These are phyloP conservation scores for Ramalina intermedia DNA, from an alignment of 495 filamentous ascomycete genomes.

Conservation along the genomic window DNA sequence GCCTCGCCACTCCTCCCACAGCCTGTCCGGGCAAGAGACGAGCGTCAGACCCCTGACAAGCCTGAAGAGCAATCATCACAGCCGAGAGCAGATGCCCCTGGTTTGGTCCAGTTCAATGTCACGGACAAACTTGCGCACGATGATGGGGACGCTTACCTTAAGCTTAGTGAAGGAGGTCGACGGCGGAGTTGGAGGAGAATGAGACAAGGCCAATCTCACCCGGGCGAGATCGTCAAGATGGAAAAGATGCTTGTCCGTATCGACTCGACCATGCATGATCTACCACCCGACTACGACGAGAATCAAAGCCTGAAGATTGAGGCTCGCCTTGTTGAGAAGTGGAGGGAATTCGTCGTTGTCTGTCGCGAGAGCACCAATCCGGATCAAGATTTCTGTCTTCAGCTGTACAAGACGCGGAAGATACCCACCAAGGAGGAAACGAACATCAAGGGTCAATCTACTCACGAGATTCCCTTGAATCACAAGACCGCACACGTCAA, in stretches of 20 bases:
- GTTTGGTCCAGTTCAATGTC: slow-evolving; percentile 29
- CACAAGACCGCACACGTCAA: slow-evolving; percentile 44
- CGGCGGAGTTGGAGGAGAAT: slow-evolving; percentile 26
- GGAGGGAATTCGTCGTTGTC: slow-evolving; percentile 59
- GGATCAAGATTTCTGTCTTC: slow-evolving; percentile 41
- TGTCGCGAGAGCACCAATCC: slow-evolving; percentile 43
- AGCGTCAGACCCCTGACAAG: neutral
- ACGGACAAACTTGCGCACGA: slow-evolving; percentile 29
- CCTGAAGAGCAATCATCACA: neutral
- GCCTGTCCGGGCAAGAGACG: neutral
- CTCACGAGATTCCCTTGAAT: slow-evolving; percentile 42
- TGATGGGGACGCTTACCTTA: slow-evolving; percentile 20
- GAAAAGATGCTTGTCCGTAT: slow-evolving; percentile 62
- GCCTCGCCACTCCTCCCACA: slow-evolving; percentile 1
- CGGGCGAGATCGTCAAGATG: slow-evolving; percentile 57
- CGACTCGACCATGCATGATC: slow-evolving; percentile 38
- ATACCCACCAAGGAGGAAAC: slow-evolving; percentile 47
- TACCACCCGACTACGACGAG: slow-evolving; percentile 53
- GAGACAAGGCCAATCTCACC: slow-evolving; percentile 28
- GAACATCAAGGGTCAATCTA: slow-evolving; percentile 34
- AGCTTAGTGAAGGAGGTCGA: slow-evolving; percentile 24
- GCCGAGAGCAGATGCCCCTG: slow-evolving; percentile 2
- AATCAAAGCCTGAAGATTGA: slow-evolving; percentile 49
- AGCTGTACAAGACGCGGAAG: slow-evolving; percentile 57
- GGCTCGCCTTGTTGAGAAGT: slow-evolving; percentile 47